Percentiles rank a stretch among this genome's conserved stretches.
Conservation (phyloP, 345 rosid genomes). For the Lepidium africanum region DNA sequence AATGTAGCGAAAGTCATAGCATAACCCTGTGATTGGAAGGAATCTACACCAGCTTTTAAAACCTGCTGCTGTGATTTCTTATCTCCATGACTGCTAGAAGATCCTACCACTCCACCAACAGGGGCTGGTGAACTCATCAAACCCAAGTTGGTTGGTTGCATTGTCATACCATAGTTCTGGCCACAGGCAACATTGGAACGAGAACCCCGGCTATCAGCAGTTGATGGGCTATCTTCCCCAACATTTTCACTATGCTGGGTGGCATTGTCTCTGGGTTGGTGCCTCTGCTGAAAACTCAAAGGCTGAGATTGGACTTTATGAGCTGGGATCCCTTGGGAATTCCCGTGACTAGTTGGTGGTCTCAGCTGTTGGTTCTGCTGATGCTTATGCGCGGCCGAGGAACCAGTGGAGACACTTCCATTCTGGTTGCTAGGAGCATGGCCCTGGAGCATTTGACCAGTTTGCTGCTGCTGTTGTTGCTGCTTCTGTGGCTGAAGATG, state of each 20-base stretch:
- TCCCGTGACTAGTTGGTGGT: conserved; percentile 35
- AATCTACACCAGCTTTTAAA: conserved; percentile 56
- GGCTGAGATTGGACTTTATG: conserved; percentile 53
- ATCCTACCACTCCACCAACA: conserved; percentile 35
- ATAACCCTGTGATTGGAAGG: conserved; percentile 60
- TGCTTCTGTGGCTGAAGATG: conserved; percentile 63
- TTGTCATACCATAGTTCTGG: conserved; percentile 57
- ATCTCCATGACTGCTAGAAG: conserved; percentile 46
- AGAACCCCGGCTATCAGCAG: conserved; percentile 67
- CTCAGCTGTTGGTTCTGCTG: conserved; percentile 71
- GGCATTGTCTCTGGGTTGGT: conserved; percentile 47
- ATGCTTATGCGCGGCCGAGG: conserved; percentile 75
- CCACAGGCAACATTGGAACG: conserved; percentile 51
- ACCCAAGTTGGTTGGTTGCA: conserved; percentile 58
- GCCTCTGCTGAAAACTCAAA: conserved; percentile 52
- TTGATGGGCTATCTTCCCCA: conserved; percentile 76
- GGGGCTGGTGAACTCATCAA: conserved; percentile 52
- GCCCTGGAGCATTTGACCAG: conserved; percentile 58
- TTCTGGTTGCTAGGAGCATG: conserved; percentile 45
- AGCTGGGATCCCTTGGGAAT: conserved; percentile 58
- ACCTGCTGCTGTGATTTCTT: conserved; percentile 58
- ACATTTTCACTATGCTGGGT: conserved; percentile 61
- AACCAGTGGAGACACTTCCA: conserved; percentile 58
- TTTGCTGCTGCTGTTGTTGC: conserved; percentile 39
- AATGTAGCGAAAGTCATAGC: conserved; percentile 83